Percentiles rank a stretch among this genome's conserved stretches.
These are phyloP conservation scores for Chimonanthus praecox DNA, from an alignment of 164 flowering plant genomes.

Conservation along the genomic window DNA sequence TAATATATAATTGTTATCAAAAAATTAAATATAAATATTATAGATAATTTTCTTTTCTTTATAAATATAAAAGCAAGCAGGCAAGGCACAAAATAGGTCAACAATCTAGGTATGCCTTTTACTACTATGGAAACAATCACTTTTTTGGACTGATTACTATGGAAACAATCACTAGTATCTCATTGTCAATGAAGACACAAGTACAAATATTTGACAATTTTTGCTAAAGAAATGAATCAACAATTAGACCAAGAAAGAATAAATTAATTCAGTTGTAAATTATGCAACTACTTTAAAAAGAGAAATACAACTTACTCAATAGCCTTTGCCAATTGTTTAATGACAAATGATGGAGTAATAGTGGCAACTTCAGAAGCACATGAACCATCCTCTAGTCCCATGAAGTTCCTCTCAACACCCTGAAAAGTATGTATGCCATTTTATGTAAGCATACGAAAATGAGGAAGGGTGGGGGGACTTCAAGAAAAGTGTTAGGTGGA, in stretches of 20 bases:
- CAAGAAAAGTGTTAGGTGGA: neutral
- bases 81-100: neutral
- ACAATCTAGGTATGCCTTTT: too few relatives aligned
- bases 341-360: conserved; percentile 53
- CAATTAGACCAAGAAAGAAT: neutral
- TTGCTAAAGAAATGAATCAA: neutral
- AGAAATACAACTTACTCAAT: conserved; percentile 54
- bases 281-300: neutral
- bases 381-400: conserved; percentile 23
- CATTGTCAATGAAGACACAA: too few relatives aligned
- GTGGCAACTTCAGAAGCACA: conserved; percentile 19
- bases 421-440: conserved; percentile 21
- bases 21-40: too few relatives aligned
- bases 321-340: conserved; percentile 72
- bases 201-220: neutral
- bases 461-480: neutral
- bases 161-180: too few relatives aligned
- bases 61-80: neutral
- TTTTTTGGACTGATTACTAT: too few relatives aligned
- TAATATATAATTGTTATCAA: too few relatives aligned
- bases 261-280: neutral
- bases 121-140: too few relatives aligned
- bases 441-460: neutral
- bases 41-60: too few relatives aligned
- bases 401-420: conserved; percentile 33